Percentiles rank a stretch among this genome's conserved stretches.
Conservation (phyloP, 2,329 filamentous ascomycete genomes). For the Stagonosporopsis cucurbitacearum region DNA sequence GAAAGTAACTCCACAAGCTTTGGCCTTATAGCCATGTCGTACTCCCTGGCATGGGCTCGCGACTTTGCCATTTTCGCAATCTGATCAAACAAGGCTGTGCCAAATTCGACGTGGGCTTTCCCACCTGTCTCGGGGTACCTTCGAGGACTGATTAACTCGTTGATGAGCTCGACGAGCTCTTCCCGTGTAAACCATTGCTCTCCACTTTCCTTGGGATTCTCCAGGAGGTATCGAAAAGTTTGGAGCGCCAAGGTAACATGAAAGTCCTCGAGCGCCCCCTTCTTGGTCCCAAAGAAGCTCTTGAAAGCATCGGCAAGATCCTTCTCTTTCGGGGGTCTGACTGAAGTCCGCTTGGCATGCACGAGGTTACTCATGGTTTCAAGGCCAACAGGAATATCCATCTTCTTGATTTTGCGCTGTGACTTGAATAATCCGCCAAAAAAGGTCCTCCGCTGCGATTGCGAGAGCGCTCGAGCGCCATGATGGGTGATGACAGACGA, state of each 20-base stretch:
- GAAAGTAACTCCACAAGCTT: constrained; percentile 30
- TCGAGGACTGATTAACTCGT: constrained; percentile 15
- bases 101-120: constrained; percentile 49
- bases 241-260: constrained; percentile 63
- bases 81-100: constrained; percentile 44
- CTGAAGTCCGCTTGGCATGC: constrained; percentile 66
- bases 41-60: background rate
- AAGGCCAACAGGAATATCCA: constrained; percentile 73
- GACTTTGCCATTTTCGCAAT: constrained; percentile 9
- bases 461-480: constrained; percentile 26
- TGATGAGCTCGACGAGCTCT: constrained; percentile 24
- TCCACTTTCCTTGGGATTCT: constrained; percentile 29
- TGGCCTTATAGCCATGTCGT: constrained; percentile 10
- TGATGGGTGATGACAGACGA: constrained; percentile 28
- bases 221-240: constrained; percentile 67
- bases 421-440: constrained; percentile 71
- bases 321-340: constrained; percentile 68
- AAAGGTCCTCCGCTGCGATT: constrained; percentile 61
- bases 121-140: constrained; percentile 48
- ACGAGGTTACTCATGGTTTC: constrained; percentile 73
- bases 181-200: constrained; percentile 41
- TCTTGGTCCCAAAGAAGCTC: constrained; percentile 37
- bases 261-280: constrained; percentile 36
- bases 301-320: constrained; percentile 66
- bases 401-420: constrained; percentile 63